A percentile compares a stretch with the other conserved stretches of the same genome.
Conservation (phyloP, 768 basidiomycete species). For the Calocera viscosa region DNA sequence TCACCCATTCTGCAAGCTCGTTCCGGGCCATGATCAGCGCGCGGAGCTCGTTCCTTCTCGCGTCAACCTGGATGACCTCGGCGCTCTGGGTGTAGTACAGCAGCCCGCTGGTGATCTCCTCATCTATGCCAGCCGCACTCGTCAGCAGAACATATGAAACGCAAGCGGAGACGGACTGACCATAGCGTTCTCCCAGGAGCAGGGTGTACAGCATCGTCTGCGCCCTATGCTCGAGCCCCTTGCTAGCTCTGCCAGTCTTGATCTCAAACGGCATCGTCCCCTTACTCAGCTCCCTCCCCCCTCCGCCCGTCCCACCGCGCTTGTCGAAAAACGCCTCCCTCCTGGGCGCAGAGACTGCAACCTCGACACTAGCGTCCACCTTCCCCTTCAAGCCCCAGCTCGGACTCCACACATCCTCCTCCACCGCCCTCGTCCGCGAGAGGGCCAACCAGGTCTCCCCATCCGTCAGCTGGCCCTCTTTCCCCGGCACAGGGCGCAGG, state of each 20-base stretch:
- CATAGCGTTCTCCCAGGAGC: slow-evolving; percentile 79
- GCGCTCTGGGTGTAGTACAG: slow-evolving; percentile 91
- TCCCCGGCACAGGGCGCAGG: slow-evolving; percentile 29
- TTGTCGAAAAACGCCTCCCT: slow-evolving; percentile 16
- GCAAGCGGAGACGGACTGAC: slow-evolving; percentile 13
- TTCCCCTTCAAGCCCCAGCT: slow-evolving; percentile 92
- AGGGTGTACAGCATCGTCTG: slow-evolving; percentile 97
- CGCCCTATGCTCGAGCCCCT: slow-evolving; percentile 83
- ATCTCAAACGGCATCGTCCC: slow-evolving; percentile 74
- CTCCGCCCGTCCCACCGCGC: slow-evolving; percentile 10
- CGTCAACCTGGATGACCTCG: slow-evolving; percentile 71
- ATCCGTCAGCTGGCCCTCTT: background rate
- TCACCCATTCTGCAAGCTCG: slow-evolving; percentile 68
- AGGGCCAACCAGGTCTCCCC: background rate
- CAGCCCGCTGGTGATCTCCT: slow-evolving; percentile 66
- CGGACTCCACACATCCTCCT: slow-evolving; percentile 97
- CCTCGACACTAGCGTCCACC: slow-evolving; percentile 77
- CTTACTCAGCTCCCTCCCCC: slow-evolving; percentile 22
- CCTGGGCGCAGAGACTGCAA: slow-evolving; percentile 41
- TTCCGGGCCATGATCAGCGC: slow-evolving; percentile 74
- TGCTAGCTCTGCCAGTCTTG: slow-evolving; percentile 76
- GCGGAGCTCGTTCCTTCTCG: slow-evolving; percentile 67
- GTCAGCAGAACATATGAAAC: background rate
- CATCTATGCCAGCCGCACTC: slow-evolving; percentile 32
- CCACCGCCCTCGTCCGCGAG: slow-evolving; percentile 32